These are phyloP conservation scores for Penicillium salamii DNA, from an alignment of 495 filamentous ascomycete species.

Conservation along the genomic window DNA sequence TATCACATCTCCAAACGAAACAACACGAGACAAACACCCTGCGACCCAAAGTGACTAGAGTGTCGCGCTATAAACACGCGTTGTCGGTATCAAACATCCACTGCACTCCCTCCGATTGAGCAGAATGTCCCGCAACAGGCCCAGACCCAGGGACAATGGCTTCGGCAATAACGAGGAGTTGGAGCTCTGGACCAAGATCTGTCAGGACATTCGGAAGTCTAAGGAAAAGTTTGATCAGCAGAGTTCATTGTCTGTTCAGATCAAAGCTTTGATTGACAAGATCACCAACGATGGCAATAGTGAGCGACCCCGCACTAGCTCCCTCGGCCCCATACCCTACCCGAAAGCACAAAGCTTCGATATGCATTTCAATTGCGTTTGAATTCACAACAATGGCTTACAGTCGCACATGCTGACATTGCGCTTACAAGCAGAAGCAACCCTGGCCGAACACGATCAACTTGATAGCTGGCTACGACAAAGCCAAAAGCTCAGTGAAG, in stretches of 20 bases:
- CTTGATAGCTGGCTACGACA: constrained; percentile 61
- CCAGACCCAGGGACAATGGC: constrained; percentile 46
- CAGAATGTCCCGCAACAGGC: constrained; percentile 47
- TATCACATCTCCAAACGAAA: constrained; percentile 7
- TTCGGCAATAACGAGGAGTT: constrained; percentile 59
- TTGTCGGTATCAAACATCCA: neutral
- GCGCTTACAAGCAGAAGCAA: constrained; percentile 29
- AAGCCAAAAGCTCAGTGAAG: constrained; percentile 60
- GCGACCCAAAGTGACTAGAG: neutral
- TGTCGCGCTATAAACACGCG: no score
- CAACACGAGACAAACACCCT: constrained; percentile 1
- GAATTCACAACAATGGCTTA: neutral
- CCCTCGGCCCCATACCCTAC: constrained; percentile 3
- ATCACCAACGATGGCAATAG: constrained; percentile 44
- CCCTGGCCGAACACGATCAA: constrained; percentile 41
- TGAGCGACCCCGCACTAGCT: constrained; percentile 28
- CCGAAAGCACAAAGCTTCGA: neutral
- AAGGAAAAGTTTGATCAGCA: constrained; percentile 62
- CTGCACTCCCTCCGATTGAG: neutral
- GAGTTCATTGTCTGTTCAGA: constrained; percentile 47
- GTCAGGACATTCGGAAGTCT: constrained; percentile 53
- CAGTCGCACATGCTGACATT: constrained; percentile 11
- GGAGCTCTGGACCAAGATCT: constrained; percentile 61
- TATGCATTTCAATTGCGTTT: neutral
- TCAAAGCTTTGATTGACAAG: constrained; percentile 51